Base-by-base conservation (phyloP, 305 asterid genomes). In the Fraxinus xanthoxyloides region DNA sequence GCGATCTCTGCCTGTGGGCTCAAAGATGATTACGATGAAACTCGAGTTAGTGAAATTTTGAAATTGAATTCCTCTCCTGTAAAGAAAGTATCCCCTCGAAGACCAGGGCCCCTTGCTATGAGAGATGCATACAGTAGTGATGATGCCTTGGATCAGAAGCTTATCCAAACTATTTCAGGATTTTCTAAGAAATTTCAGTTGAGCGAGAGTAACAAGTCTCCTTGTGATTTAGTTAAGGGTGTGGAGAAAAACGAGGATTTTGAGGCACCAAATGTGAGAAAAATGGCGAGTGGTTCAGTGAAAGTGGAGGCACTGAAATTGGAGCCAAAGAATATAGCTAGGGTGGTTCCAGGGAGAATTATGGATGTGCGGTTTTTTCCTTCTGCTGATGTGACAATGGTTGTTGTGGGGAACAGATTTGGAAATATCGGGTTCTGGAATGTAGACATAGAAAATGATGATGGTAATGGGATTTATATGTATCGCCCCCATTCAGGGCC, bases 361-460 rank as follows among this genome's bases (percentile, higher is more conserved):
- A 80, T 90, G 89, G 90, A 81, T 81, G 76, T 93, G 84, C 85
- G 79, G 83, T 92, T 93, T 83, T 91, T 91, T 23, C 99, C 98
- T 8, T 86, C 96, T 19, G 32, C 70, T 38, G 91, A 85, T 80
- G 84, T 89, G 86, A 89, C 82, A 72, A 86, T 94, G 91, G 88
- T 93, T 59, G 97, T 85, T 19, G 98, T 80, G 23, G 99, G 99
- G 56, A 91, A 94, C 87, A 92, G 90, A 78, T 88, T 31, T 84
- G 99, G 99, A 63, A 87, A 94, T 80, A n/a, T 96, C 5, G 95
- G 97, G 48, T 91, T 94, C 82, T 96, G 99, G 99, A 90, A 94
- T 82, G 90, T 90, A 76, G 89, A 90, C 79, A 90, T 89, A 4
- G 80, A 87, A 84, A 79, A 83, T 63, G 94, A 89, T 74, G 96